Percentiles rank a stretch among this genome's conserved stretches.
These are phyloP conservation scores for Poa annua DNA, from an alignment of 176 grass and related monocot genomes.

Conservation along the genomic window DNA sequence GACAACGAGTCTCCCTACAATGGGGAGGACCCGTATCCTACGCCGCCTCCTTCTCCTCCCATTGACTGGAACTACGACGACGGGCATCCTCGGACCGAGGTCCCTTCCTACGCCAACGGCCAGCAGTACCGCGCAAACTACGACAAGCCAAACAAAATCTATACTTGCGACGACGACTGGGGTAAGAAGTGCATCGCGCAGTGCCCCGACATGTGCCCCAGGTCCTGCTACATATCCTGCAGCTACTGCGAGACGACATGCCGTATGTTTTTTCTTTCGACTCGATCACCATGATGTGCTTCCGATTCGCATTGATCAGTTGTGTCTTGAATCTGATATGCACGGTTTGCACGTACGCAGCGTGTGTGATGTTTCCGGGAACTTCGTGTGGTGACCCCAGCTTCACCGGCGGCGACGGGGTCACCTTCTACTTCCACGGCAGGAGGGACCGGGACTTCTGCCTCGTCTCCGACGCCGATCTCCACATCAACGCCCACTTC, in stretches of 20 bases:
- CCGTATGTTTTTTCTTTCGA: not conserved
- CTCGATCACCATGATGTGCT: no score
- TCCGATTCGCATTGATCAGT: not conserved
- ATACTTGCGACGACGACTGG: slow-evolving; percentile 1
- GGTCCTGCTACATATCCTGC: not conserved
- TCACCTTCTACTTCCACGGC: slow-evolving; percentile 75
- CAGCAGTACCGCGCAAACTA: not conserved
- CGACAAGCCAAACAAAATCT: slow-evolving; percentile 26
- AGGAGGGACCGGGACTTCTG: slow-evolving; percentile 55
- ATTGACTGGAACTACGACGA: not conserved
- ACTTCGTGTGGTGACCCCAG: slow-evolving; percentile 58
- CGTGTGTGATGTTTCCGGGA: slow-evolving; percentile 18
- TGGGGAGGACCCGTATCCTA: no score
- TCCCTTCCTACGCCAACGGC: not conserved
- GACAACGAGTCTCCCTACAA: no score
- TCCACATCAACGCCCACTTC: slow-evolving; percentile 74
- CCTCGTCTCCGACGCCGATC: slow-evolving; percentile 53
- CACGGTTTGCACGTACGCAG: not conserved
- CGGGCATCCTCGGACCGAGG: not conserved
- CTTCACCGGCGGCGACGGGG: slow-evolving; percentile 71
- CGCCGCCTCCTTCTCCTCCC: not conserved
- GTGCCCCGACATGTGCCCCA: slow-evolving; percentile 28
- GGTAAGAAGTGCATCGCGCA: slow-evolving; percentile 19
- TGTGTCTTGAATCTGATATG: not conserved
- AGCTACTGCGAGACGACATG: not conserved